Conservation (phyloP, 805 yeast genomes). For the Lachancea sp. region DNA sequence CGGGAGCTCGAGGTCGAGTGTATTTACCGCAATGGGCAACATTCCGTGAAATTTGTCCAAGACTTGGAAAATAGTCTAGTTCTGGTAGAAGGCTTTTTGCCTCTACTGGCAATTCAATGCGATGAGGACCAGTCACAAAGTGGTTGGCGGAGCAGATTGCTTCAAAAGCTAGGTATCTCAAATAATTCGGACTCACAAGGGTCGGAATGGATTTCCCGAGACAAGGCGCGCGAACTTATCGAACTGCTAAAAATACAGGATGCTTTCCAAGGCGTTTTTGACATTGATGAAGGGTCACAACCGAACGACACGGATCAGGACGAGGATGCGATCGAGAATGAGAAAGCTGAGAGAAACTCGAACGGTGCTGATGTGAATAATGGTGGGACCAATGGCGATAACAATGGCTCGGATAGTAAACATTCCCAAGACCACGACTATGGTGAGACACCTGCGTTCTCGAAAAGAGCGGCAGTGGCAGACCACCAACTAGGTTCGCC, state of each 20-base stretch:
- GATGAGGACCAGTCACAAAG: constrained; percentile 8
- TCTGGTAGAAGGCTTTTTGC: constrained; percentile 20
- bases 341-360: neutral
- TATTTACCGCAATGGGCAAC: constrained; percentile 3
- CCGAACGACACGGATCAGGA: constrained; percentile 8
- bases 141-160: constrained; percentile 15
- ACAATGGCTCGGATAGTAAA: neutral
- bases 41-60: constrained; percentile 17
- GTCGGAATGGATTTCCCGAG: constrained; percentile 27
- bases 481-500: constrained; percentile 21
- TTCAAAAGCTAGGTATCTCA: constrained; percentile 22
- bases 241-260: constrained; percentile 16
- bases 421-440: neutral
- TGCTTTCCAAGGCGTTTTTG: constrained; percentile 17
- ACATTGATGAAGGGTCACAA: neutral
- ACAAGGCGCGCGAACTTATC: constrained; percentile 21
- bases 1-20: constrained; percentile 3
- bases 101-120: constrained; percentile 13
- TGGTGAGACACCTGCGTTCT: neutral
- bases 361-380: neutral
- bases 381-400: neutral
- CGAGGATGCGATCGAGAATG: neutral
- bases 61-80: constrained; percentile 23
- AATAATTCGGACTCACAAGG: constrained; percentile 26
- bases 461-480: constrained; percentile 1